Percentiles rank a stretch among this genome's conserved stretches.
Evolutionary conservation across 2,329 filamentous ascomycete species (phyloP).

Genomic region (Paraconiothyrium brasiliense): DNA sequence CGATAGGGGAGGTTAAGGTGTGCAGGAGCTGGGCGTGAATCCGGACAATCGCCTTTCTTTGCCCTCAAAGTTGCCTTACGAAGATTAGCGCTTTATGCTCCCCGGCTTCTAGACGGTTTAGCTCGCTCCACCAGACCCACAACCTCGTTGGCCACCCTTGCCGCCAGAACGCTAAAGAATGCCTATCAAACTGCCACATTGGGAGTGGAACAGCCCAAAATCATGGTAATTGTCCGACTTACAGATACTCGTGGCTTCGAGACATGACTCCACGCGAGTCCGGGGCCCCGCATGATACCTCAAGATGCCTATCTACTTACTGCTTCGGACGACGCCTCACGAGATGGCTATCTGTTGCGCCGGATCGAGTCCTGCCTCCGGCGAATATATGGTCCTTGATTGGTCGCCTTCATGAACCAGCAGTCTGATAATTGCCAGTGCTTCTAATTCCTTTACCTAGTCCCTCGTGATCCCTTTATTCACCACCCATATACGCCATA

Average conservation of each 20-base stretch:
- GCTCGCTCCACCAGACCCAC: neutral
- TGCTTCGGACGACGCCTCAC: neutral
- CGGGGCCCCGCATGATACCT: constrained; percentile 5
- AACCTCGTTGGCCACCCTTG: neutral
- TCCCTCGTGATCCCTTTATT: constrained; percentile 3
- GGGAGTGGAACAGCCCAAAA: neutral
- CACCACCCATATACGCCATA: constrained; percentile 6
- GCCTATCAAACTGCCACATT: constrained; percentile 6
- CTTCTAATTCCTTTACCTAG: neutral
- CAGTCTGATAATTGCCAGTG: neutral
- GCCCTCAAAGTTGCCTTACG: constrained; percentile 4
- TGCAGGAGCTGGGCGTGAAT: neutral
- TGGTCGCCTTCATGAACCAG: neutral
- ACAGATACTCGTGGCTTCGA: neutral
- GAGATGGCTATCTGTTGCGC: neutral
- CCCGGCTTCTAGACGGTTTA: neutral
- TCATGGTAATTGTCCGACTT: neutral
- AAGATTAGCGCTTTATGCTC: neutral
- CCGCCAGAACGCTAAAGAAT: neutral
- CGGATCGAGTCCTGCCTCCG: neutral
- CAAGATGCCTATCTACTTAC: constrained; percentile 9
- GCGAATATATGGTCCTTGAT: neutral
- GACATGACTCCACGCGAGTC: neutral
- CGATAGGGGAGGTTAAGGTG: neutral
- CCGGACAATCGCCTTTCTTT: neutral